Evolutionary conservation across 2,329 filamentous ascomycete genomes (phyloP).

Genomic region (Venturia carpophila): DNA sequence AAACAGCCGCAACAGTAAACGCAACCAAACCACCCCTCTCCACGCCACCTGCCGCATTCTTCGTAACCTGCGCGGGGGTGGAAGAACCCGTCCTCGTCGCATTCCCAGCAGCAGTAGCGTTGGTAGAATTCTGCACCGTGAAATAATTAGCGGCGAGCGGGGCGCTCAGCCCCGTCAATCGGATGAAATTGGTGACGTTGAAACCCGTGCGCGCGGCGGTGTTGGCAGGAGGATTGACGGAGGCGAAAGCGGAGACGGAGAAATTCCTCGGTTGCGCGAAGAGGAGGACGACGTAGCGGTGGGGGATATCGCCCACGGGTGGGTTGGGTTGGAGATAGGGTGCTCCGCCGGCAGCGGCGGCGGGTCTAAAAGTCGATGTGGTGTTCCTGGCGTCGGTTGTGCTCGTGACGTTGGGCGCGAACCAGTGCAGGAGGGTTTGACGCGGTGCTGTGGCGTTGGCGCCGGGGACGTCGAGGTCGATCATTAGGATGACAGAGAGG

Average conservation of each 20-base stretch:
- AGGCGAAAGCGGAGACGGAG: not conserved
- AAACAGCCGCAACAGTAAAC: not conserved
- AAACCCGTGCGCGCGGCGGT: not conserved
- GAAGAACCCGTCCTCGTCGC: not conserved
- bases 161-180: not conserved
- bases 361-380: not conserved
- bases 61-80: not conserved
- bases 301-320: not conserved
- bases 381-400: not conserved
- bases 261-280: not conserved
- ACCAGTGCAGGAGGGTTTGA: not conserved
- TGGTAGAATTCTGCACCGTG: not conserved
- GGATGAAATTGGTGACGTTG: not conserved
- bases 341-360: not conserved
- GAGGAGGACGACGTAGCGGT: not conserved
- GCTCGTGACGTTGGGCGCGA: not conserved
- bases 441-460: not conserved
- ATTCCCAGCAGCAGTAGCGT: not conserved
- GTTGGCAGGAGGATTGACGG: not conserved
- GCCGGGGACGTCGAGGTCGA: not conserved
- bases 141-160: not conserved
- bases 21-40: not conserved
- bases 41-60: not conserved
- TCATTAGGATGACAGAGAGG: no score
- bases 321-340: not conserved